These are phyloP conservation scores for Choricystis sp. DNA, from an alignment of 139 green algal species.

Conservation along the genomic window DNA sequence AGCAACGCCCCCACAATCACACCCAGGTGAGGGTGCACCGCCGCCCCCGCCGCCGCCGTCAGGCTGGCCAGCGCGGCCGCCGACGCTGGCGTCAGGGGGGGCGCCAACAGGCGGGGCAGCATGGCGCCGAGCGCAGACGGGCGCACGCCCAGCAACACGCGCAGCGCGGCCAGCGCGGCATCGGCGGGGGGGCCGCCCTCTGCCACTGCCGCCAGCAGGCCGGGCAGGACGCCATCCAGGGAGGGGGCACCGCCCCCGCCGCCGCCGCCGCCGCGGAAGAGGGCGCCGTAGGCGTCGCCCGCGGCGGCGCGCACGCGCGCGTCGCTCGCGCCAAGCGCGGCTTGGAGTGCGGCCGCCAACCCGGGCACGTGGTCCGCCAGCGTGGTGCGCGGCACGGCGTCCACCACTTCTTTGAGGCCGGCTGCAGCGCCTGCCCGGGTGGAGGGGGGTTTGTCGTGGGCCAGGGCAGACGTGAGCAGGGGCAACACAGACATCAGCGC, in stretches of 20 bases:
- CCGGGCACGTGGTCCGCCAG: conserved; percentile 64
- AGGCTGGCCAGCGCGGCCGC: conserved; percentile 51
- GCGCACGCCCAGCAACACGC: conserved; percentile 65
- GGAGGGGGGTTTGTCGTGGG: not conserved
- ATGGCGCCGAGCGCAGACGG: conserved; percentile 53
- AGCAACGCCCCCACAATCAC: conserved; percentile 56
- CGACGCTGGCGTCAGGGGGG: conserved; percentile 26
- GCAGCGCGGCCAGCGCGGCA: conserved; percentile 62
- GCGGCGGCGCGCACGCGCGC: conserved; percentile 48
- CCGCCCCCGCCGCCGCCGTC: conserved; percentile 45
- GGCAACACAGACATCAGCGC: conserved; percentile 77
- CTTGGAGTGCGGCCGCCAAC: conserved; percentile 69
- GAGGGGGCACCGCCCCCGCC: conserved; percentile 24
- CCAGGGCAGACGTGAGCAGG: conserved; percentile 64
- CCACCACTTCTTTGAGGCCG: not conserved
- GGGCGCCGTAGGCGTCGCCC: conserved; percentile 64
- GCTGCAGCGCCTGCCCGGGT: conserved; percentile 3
- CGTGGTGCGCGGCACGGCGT: conserved; percentile 10
- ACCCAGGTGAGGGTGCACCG: conserved; percentile 47
- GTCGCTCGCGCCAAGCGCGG: conserved; percentile 66
- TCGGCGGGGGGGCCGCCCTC: conserved; percentile 1
- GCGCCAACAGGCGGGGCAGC: conserved; percentile 54
- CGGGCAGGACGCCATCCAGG: conserved; percentile 68
- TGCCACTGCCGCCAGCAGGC: conserved; percentile 40
- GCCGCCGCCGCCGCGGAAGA: conserved; percentile 58